Evolutionary conservation across 2,329 filamentous ascomycete genomes (phyloP).

Genomic region (Colletotrichum sp.): DNA sequence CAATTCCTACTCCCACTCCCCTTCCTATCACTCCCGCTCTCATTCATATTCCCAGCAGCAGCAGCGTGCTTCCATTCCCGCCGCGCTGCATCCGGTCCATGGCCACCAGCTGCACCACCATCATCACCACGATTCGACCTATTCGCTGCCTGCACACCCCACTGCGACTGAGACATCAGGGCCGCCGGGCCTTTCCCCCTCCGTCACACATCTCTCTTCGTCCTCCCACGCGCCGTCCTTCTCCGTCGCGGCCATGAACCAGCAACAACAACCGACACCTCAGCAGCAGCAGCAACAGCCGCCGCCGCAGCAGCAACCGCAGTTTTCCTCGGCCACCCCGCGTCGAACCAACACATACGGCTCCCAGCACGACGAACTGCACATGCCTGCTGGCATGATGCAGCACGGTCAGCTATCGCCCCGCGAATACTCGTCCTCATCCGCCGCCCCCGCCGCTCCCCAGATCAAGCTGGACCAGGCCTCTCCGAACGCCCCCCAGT

Average conservation of each 20-base stretch:
- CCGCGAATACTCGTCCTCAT: constrained; percentile 46
- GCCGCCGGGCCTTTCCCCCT: constrained; percentile 19
- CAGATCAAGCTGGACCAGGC: constrained; percentile 58
- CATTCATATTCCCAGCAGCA: not conserved
- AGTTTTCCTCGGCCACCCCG: constrained; percentile 36
- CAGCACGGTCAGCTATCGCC: constrained; percentile 50
- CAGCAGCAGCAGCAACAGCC: constrained; percentile 28
- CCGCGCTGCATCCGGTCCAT: constrained; percentile 19
- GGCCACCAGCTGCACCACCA: constrained; percentile 18
- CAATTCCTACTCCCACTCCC: not conserved
- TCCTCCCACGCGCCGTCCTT: not conserved
- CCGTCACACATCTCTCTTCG: constrained; percentile 2
- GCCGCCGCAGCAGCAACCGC: constrained; percentile 34
- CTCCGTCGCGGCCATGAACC: constrained; percentile 17
- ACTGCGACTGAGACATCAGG: constrained; percentile 19
- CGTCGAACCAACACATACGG: constrained; percentile 44
- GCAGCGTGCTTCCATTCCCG: constrained; percentile 14
- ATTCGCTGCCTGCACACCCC: constrained; percentile 7
- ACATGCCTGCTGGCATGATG: constrained; percentile 54
- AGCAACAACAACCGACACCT: constrained; percentile 5
- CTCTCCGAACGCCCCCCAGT: constrained; percentile 42
- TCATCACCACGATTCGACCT: not conserved
- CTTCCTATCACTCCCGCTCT: not conserved
- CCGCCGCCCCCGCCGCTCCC: constrained; percentile 38
- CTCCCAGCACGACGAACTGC: constrained; percentile 57